phyloP scores from a whole-genome alignment of 2,329 filamentous ascomycete species.

The Nakataea oryzae region DNA sequence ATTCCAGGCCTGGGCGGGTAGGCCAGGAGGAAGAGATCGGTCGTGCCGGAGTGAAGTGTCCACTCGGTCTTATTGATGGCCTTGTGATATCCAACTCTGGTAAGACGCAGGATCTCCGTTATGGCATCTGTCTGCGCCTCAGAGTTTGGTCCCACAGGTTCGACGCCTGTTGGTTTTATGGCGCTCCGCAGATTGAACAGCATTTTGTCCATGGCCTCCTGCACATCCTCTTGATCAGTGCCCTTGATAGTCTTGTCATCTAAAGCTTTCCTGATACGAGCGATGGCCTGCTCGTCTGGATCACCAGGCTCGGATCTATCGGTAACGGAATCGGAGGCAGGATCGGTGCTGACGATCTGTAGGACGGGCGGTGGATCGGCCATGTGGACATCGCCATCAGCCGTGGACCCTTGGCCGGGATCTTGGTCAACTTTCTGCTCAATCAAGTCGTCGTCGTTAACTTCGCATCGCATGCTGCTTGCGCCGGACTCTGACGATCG shows the following conservation, averaged over 20 bases:
- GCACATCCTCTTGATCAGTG: slow-evolving; percentile 82
- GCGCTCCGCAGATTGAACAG: slow-evolving; percentile 85
- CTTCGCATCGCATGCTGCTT: slow-evolving; percentile 3
- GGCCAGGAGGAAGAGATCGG: slow-evolving; percentile 52
- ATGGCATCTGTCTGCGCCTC: slow-evolving; percentile 75
- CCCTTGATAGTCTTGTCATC: slow-evolving; percentile 37
- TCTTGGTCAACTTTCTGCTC: neutral
- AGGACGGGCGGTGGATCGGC: neutral
- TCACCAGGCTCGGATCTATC: slow-evolving; percentile 6
- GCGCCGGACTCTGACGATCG: neutral
- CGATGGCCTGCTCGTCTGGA: slow-evolving; percentile 9
- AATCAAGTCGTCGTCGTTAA: slow-evolving; percentile 1
- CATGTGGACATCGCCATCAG: slow-evolving; percentile 7
- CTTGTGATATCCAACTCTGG: slow-evolving; percentile 48
- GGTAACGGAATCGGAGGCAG: neutral
- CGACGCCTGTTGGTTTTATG: slow-evolving; percentile 59
- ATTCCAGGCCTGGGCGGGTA: slow-evolving; percentile 38
- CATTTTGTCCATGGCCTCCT: slow-evolving; percentile 89
- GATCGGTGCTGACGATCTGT: neutral
- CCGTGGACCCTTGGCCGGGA: neutral
- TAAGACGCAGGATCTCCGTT: slow-evolving; percentile 59
- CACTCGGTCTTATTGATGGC: slow-evolving; percentile 33
- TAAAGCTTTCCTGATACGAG: slow-evolving; percentile 27
- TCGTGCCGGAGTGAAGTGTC: slow-evolving; percentile 24
- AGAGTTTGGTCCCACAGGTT: slow-evolving; percentile 29